Evolutionary conservation across 164 flowering plant genomes (phyloP).

Genomic region (Vitis rupestris): DNA sequence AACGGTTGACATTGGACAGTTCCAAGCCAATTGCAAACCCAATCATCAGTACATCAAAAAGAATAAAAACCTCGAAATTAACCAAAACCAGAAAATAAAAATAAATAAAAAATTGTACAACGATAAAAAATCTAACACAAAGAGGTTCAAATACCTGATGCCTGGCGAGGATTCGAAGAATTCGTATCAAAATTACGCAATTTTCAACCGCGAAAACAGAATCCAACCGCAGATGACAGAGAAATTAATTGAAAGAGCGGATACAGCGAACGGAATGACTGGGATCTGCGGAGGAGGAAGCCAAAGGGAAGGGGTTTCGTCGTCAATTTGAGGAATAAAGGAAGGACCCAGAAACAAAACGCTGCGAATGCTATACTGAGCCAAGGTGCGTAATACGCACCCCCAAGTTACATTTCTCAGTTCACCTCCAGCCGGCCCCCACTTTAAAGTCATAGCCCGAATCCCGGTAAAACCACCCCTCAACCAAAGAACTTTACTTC

Average conservation of each 20-base stretch:
- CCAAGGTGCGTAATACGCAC: conserved; percentile 14
- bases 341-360: conserved; percentile 27
- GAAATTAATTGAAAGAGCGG: neutral
- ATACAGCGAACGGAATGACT: neutral
- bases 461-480: too few relatives aligned
- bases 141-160: neutral
- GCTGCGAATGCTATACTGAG: conserved; percentile 6
- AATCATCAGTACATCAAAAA: neutral
- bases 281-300: neutral
- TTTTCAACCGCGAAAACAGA: neutral
- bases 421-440: neutral
- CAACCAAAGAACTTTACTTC: neutral
- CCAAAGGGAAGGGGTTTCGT: neutral
- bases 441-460: neutral
- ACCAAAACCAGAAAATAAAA: neutral
- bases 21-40: conserved; percentile 2
- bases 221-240: neutral
- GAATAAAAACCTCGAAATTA: neutral
- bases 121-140: neutral
- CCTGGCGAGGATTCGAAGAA: neutral
- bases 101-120: neutral
- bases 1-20: neutral
- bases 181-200: conserved; percentile 1
- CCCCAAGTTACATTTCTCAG: neutral
- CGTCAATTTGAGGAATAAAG: conserved; percentile 7